Conservation (phyloP, 257 asterid genomes). For the Dorcoceras hygrometricum region DNA sequence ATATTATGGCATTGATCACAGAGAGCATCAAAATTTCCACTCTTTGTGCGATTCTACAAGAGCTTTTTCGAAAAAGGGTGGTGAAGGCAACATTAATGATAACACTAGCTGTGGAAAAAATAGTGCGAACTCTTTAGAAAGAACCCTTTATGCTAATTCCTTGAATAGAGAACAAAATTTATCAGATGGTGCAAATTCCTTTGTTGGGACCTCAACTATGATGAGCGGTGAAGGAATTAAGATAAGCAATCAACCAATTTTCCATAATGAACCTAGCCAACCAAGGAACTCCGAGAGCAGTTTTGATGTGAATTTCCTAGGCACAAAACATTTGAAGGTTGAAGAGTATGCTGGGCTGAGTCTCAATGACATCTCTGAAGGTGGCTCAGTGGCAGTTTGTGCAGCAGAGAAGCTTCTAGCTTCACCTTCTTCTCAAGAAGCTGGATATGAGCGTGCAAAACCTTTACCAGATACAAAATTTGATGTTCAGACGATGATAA, state of each 20-base stretch:
- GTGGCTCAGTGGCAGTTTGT: conserved; percentile 66
- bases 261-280: conserved; percentile 31
- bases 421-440: conserved; percentile 77
- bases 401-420: conserved; percentile 78
- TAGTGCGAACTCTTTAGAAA: conserved; percentile 25
- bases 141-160: conserved; percentile 30
- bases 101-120: conserved; percentile 33
- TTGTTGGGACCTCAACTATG: conserved; percentile 26
- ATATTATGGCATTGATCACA: conserved; percentile 31
- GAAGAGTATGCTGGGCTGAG: conserved; percentile 38
- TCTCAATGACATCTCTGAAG: conserved; percentile 50
- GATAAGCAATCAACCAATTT: conserved; percentile 30
- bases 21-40: conserved; percentile 32
- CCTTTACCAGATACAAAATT: conserved; percentile 35
- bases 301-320: conserved; percentile 33
- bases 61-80: conserved; percentile 30
- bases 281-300: conserved; percentile 28
- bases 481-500: conserved; percentile 50
- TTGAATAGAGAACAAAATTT: conserved; percentile 31
- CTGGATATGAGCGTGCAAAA: conserved; percentile 33
- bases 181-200: conserved; percentile 29
- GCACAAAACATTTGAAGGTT: conserved; percentile 27
- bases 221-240: conserved; percentile 34
- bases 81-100: conserved; percentile 32
- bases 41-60: conserved; percentile 31